These are phyloP conservation scores for Climacium dendroides DNA, from an alignment of 225 moss, liverwort and hornwort species.

Conservation along the genomic window DNA sequence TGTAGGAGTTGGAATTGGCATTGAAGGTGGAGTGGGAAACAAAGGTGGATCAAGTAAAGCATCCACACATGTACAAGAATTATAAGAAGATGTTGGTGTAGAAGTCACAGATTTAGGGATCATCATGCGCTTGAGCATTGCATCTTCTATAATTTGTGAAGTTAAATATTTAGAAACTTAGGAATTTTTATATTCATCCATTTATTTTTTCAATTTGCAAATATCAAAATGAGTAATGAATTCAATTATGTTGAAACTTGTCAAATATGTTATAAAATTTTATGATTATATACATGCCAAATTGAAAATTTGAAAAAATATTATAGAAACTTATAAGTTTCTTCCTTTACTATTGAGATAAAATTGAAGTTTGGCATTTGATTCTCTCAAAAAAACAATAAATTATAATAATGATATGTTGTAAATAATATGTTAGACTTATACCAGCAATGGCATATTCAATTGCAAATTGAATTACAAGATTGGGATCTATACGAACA, in stretches of 20 bases:
- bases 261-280: neutral
- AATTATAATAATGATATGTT: neutral
- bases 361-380: neutral
- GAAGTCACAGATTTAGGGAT: neutral
- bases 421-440: neutral
- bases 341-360: too few species aligned
- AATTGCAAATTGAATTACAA: slow-evolving; percentile 57
- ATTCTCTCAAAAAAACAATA: neutral
- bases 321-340: neutral
- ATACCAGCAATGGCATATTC: slow-evolving; percentile 58
- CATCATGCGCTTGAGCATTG: neutral
- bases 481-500: slow-evolving; percentile 37
- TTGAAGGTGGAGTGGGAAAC: neutral
- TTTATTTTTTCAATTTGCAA: neutral
- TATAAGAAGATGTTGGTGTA: neutral
- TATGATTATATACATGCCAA: neutral
- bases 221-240: too few species aligned
- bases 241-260: neutral
- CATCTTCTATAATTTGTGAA: neutral
- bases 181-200: too few species aligned
- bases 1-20: neutral
- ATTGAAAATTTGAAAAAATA: neutral
- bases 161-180: neutral
- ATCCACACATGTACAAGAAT: slow-evolving; percentile 30
- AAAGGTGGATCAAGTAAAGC: slow-evolving; percentile 23